A percentile compares a stretch with the other conserved stretches of the same genome.
These are phyloP conservation scores for Alternaria tenuissima DNA, from an alignment of 2,329 filamentous ascomycete genomes.

Conservation along the genomic window DNA sequence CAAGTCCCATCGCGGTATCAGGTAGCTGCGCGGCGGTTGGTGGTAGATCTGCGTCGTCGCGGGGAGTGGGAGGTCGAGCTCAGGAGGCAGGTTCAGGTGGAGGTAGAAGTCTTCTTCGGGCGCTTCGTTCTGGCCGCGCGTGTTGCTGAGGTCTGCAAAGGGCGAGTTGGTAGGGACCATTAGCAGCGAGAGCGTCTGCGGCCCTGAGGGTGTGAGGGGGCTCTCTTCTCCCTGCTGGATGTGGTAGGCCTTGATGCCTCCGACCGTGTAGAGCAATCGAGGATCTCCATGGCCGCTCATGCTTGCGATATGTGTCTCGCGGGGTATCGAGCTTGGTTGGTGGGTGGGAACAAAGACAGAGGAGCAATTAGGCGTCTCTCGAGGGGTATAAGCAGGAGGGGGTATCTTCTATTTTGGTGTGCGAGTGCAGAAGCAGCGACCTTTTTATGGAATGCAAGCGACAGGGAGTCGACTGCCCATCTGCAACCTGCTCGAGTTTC, in stretches of 20 bases:
- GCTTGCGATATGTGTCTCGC: conserved; percentile 25
- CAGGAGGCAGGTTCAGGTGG: conserved; percentile 91
- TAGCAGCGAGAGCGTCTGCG: conserved; percentile 88
- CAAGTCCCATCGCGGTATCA: conserved; percentile 95
- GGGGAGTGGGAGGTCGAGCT: conserved; percentile 90
- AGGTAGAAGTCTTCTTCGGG: conserved; percentile 88
- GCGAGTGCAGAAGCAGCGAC: conserved; percentile 7
- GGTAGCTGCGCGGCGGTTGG: conserved; percentile 88
- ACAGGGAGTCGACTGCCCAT: conserved; percentile 10
- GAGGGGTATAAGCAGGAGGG: conserved; percentile 15
- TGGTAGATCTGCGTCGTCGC: conserved; percentile 98
- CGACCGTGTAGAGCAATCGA: conserved; percentile 67
- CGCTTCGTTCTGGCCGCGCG: conserved; percentile 63
- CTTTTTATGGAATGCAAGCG: conserved; percentile 25
- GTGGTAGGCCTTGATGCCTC: conserved; percentile 90
- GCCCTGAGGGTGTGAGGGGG: conserved; percentile 81
- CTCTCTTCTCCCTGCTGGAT: conserved; percentile 87
- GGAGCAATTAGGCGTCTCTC: neutral
- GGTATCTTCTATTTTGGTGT: conserved; percentile 23
- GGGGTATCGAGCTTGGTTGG: conserved; percentile 14
- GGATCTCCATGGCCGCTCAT: conserved; percentile 64
- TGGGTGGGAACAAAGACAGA: neutral
- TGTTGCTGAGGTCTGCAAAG: conserved; percentile 64
- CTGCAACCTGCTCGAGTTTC: conserved; percentile 24
- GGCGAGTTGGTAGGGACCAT: conserved; percentile 93